These are phyloP conservation scores for Chrysoporthe puriensis DNA, from an alignment of 2,329 filamentous ascomycete genomes.

Conservation along the genomic window DNA sequence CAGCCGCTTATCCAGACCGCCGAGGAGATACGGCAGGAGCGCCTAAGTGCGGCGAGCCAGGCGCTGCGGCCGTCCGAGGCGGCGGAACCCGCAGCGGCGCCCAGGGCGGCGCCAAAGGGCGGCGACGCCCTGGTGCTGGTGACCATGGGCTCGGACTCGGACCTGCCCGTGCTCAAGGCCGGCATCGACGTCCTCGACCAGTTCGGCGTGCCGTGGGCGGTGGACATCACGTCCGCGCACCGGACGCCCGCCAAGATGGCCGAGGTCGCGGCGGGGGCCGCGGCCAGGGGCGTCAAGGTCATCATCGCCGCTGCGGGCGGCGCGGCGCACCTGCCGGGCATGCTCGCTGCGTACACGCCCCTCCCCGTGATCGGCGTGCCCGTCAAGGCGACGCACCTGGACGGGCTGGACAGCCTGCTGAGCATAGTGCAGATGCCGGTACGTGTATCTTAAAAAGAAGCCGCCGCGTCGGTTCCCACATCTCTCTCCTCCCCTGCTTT, in stretches of 20 bases:
- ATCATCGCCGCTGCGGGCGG: constrained; percentile 78
- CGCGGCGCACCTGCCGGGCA: constrained; percentile 75
- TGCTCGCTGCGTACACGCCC: constrained; percentile 71
- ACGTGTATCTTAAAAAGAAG: constrained; percentile 34
- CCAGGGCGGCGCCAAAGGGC: constrained; percentile 21
- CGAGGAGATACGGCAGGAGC: constrained; percentile 61
- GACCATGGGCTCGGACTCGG: constrained; percentile 84
- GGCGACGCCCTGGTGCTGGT: constrained; percentile 68
- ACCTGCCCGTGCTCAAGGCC: constrained; percentile 68
- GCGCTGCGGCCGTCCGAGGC: constrained; percentile 42
- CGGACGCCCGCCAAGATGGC: constrained; percentile 74
- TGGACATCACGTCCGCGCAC: constrained; percentile 80
- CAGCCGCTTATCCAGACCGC: constrained; percentile 71
- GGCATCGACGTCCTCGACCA: constrained; percentile 68
- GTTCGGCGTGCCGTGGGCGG: constrained; percentile 74
- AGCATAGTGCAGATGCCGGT: constrained; percentile 80
- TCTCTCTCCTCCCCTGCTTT: not conserved
- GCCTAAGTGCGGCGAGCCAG: constrained; percentile 47
- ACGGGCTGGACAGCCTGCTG: constrained; percentile 71
- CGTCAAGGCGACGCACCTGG: constrained; percentile 72
- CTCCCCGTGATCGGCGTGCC: constrained; percentile 79
- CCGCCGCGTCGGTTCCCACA: not conserved
- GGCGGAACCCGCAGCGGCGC: constrained; percentile 13
- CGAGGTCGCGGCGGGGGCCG: constrained; percentile 65
- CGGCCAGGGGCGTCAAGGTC: constrained; percentile 68